Evolutionary conservation across 768 basidiomycete genomes (phyloP), one percentile per base, ranked within the genome.

Genomic region (Termitomyces sp.): DNA sequence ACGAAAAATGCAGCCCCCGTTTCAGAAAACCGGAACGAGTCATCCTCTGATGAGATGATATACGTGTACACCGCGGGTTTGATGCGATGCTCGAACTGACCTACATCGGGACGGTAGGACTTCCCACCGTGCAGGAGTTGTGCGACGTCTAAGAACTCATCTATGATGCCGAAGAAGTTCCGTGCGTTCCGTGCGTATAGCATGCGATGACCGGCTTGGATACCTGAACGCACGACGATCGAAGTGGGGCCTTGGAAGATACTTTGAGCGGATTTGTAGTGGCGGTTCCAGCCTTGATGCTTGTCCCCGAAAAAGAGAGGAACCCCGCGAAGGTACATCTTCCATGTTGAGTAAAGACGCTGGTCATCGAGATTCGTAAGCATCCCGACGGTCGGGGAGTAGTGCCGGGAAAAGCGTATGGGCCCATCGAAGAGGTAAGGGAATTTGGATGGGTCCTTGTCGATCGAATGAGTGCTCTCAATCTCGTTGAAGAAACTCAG

Each of bases 11-110:
- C 85, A 11, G 89, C 88, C 15, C 90, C 90, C 3, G 90, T 93
- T 68, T 92, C 90, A 26, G 88, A 90, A 70, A 93, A 92, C 21
- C 90, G 80, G 60, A 91, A 77, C 9, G 87, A 79, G 58, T 89
- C 82, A 69, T 89, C 90, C 52, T 86, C 83, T 5, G 80, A 72
- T 3, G 85, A 80, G 65, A 94, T 84, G 66, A 93, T 78, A 71
- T 93, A 94, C 38, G 92, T 93, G 71, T 93, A 93, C 22, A 92
- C 82, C 0, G 86, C 85, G 43, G 88, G 88, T 65, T 90, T 90
- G 69, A 90, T 78, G 58, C 86, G 81, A 22, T 72, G 62, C 15
- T 64, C 62, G 43, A 64, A 65, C 19, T 60, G 52, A 45, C 52
- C 38, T 1, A n/a, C 38, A n/a, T 46, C 47, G 10, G 53, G 57